Base-by-base conservation (phyloP, 2,329 filamentous ascomycete species). In the Talaromyces marneffei region DNA sequence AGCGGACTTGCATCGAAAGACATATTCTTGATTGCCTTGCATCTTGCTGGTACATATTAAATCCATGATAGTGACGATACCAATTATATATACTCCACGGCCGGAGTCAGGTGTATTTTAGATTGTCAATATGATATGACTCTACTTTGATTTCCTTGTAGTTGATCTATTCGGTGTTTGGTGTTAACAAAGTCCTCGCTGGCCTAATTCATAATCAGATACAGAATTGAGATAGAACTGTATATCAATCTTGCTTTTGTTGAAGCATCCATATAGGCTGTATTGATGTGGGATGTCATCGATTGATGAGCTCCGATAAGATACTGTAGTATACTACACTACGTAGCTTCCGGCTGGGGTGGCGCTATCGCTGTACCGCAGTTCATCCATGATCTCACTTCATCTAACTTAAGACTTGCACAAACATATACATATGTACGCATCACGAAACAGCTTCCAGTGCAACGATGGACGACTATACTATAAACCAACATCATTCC, bases 401-500 rank as follows among this genome's bases (percentile, higher is more conserved):
- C 46, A 31, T 31, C n/a, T 20, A n/a, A n/a, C n/a, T n/a, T n/a
- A n/a, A n/a, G n/a, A n/a, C n/a, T n/a, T n/a, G n/a, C n/a, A 14
- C 27, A 4, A 35, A 2, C 48, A 52, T 33, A 33, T 33, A 52
- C 29, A 23, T 10, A 52, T n/a, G 8, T 50, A 29, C 48, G 35
- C 2, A 31, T 59, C 58, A 65, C 63, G 4, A 53, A 46, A 27
- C 10, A 55, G 10, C 55, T 2, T 27, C 16, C 12, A 39, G 37
- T 39, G 14, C 31, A 35, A 58, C 20, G 18, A 61, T 61, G 59
- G 42, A 46, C 44, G 64, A 59, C 44, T 59, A 55, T 23, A 6
- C 29, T 2, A 35, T 16, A 14, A 20, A 18, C 10, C 10, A 55
- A 35, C 20, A 69, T 70, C 69, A 52, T 63, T 33, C 66, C 64